Evolutionary conservation across 2,329 filamentous ascomycete species (phyloP).

Genomic region (Penicillium sp.): DNA sequence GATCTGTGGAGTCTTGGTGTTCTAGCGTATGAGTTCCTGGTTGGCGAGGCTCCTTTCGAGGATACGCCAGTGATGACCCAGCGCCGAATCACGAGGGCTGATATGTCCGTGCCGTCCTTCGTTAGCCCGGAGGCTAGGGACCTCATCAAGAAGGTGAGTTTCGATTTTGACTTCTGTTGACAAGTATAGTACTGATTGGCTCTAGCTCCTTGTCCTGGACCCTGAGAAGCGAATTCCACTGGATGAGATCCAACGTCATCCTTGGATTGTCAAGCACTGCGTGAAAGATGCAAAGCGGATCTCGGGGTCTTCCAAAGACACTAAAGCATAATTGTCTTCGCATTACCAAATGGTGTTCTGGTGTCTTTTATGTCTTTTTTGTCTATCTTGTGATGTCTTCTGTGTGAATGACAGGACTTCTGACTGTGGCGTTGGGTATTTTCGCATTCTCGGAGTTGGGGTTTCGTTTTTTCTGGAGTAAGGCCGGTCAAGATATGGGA

Average conservation of each 20-base stretch:
- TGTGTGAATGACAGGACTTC: slow-evolving; percentile 3
- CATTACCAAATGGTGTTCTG: slow-evolving; percentile 21
- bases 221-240: slow-evolving; percentile 90
- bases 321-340: slow-evolving; percentile 27
- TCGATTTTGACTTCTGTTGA: neutral
- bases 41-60: slow-evolving; percentile 95
- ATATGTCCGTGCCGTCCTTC: slow-evolving; percentile 89
- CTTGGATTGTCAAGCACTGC: slow-evolving; percentile 97
- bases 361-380: slow-evolving; percentile 19
- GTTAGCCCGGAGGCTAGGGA: slow-evolving; percentile 88
- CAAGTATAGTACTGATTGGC: slow-evolving; percentile 19
- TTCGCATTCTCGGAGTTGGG: slow-evolving; percentile 17
- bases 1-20: slow-evolving; percentile 96
- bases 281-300: slow-evolving; percentile 52
- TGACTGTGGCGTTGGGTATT: neutral
- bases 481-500: slow-evolving; percentile 15
- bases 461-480: slow-evolving; percentile 9
- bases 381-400: neutral
- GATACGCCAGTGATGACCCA: slow-evolving; percentile 95
- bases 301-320: slow-evolving; percentile 38
- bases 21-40: slow-evolving; percentile 91
- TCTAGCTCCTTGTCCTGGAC: slow-evolving; percentile 79
- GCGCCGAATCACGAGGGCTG: slow-evolving; percentile 77
- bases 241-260: slow-evolving; percentile 83
- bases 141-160: slow-evolving; percentile 76